Conservation (phyloP, 345 rosid genomes). For the Salix brachista region DNA sequence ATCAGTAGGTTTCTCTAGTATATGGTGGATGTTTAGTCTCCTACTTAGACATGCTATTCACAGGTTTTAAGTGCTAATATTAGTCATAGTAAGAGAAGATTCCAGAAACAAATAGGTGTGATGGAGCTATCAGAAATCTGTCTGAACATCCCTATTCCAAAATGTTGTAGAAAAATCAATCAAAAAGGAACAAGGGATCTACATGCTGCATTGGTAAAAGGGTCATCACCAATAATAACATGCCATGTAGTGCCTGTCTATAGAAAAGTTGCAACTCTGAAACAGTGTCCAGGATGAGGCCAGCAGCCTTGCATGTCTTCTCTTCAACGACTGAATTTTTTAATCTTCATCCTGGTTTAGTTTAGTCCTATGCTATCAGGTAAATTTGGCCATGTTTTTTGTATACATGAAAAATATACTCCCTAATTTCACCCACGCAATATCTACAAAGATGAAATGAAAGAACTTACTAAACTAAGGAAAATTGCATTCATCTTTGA, state of each 20-base stretch:
- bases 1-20: background rate
- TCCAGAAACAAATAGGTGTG: background rate
- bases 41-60: background rate
- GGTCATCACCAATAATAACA: background rate
- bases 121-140: background rate
- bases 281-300: background rate
- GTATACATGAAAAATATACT: background rate
- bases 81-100: background rate
- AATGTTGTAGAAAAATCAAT: background rate
- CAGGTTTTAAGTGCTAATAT: background rate
- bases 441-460: background rate
- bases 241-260: background rate
- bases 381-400: background rate
- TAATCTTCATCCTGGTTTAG: background rate
- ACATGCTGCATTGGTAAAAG: background rate
- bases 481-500: slow-evolving; percentile 61
- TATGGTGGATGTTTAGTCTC: background rate
- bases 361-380: background rate
- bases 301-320: background rate
- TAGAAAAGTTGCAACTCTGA: background rate
- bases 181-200: background rate
- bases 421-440: background rate
- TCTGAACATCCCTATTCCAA: background rate
- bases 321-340: background rate
- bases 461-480: slow-evolving; percentile 64